These are phyloP conservation scores for Inga laurina DNA, from an alignment of 306 rosid genomes.

Conservation along the genomic window DNA sequence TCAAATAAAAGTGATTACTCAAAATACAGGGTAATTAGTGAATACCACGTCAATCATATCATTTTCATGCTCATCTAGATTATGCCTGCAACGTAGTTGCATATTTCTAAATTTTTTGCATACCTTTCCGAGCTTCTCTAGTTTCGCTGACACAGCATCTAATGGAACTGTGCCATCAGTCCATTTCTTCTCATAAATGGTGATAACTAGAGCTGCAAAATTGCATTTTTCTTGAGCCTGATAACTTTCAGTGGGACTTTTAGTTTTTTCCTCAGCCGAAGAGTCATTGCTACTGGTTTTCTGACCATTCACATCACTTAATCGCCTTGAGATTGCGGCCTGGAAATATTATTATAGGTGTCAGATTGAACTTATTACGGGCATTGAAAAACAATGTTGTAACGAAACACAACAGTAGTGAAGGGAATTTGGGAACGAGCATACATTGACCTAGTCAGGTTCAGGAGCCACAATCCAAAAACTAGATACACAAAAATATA, in stretches of 20 bases:
- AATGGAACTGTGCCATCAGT: slow-evolving; percentile 80
- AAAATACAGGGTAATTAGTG: not conserved
- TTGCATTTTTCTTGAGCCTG: slow-evolving; percentile 38
- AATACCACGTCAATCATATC: not conserved
- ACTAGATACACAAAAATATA: not conserved
- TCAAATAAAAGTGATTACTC: not conserved
- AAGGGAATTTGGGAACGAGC: not conserved
- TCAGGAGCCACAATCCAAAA: not conserved
- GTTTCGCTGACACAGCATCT: slow-evolving; percentile 63
- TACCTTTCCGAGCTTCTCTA: slow-evolving; percentile 85
- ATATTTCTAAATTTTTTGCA: not conserved
- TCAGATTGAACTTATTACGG: slow-evolving; percentile 5
- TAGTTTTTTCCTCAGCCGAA: slow-evolving; percentile 46
- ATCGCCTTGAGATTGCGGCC: slow-evolving; percentile 92
- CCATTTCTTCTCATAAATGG: slow-evolving; percentile 89
- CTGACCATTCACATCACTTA: slow-evolving; percentile 69
- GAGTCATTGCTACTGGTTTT: slow-evolving; percentile 51
- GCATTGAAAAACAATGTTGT: not conserved
- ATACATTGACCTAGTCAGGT: not conserved
- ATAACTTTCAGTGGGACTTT: slow-evolving; percentile 39
- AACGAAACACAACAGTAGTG: not conserved
- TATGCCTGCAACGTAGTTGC: not conserved
- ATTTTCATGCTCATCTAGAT: not conserved
- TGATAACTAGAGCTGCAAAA: slow-evolving; percentile 56
- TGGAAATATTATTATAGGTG: slow-evolving; percentile 20